Evolutionary conservation across 1,284 basidiomycete species (phyloP), one percentile per base, ranked within the genome.

Genomic region (Rhodotorula sp.): DNA sequence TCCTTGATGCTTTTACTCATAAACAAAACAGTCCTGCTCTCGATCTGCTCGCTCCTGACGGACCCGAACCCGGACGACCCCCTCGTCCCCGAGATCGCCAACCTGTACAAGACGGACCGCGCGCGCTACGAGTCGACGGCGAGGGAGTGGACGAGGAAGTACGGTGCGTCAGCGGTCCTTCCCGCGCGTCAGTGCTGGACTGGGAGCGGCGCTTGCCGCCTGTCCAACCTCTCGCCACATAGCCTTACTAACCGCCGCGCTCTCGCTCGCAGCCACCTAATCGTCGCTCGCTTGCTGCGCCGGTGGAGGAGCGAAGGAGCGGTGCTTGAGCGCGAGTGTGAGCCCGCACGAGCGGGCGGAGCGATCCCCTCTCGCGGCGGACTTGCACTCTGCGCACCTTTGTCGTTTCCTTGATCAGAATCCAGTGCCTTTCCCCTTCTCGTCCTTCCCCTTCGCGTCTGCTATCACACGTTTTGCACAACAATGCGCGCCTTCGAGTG

Each of bases 81-180:
- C 56, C 79, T 84, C 39, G 83, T 83, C 7, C 79, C 79, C 41
- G 80, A 80, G 65, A 80, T 80, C 53, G 75, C 66, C 67, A 66
- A 67, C 48, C 68, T 61, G 46, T 72, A 67, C 48, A 63, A 67
- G 29, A 55, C 75, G 29, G 56, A 61, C 60, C 32, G 67, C 10
- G 36, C 66, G 19, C 88, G 92, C 80, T 97, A 97, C 82, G 94
- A 97, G 83, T 90, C 92, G 74, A 97, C 92, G 41, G 94, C 94
- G 57, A 87, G 93, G 84, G 94, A 97, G 86, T 97, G 94, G 94
- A 94, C 94, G 82, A 89, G 93, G 88, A 96, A 96, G 93, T 54
- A 54, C 53, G 53, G 53, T 54, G 32, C 53, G 53, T 54, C 32
- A n/a, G 9, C 2, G 2, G 9, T 21, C 13, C 4, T 51, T n/a